These are phyloP conservation scores for Cercospora zeae-maydis DNA, from an alignment of 2,329 filamentous ascomycete genomes.

Conservation along the genomic window DNA sequence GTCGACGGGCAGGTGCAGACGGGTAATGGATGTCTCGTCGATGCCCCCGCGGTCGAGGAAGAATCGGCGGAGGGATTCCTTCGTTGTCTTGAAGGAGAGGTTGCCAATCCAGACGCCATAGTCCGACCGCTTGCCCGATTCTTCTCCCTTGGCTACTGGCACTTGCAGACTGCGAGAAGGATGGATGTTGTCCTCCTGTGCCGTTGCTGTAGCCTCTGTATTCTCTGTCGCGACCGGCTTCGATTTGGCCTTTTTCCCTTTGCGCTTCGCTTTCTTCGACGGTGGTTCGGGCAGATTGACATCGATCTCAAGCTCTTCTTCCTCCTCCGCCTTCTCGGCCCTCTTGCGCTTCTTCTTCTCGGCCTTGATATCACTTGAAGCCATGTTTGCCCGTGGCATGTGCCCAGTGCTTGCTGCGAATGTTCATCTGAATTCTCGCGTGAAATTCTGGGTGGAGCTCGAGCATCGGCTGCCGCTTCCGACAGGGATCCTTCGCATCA, in stretches of 20 bases:
- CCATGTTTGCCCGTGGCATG: slow-evolving; percentile 13
- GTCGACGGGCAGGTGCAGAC: slow-evolving; percentile 70
- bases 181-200: slow-evolving; percentile 14
- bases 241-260: slow-evolving; percentile 66
- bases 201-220: slow-evolving; percentile 3
- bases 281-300: slow-evolving; percentile 84
- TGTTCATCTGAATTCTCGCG: neutral
- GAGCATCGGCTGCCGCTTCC: neutral
- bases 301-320: slow-evolving; percentile 76
- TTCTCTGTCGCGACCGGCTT: slow-evolving; percentile 23
- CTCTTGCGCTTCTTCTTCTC: slow-evolving; percentile 64
- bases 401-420: neutral
- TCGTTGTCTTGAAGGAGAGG: slow-evolving; percentile 76
- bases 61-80: slow-evolving; percentile 72
- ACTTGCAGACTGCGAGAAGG: slow-evolving; percentile 11
- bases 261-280: slow-evolving; percentile 88
- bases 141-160: slow-evolving; percentile 15
- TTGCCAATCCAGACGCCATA: slow-evolving; percentile 96
- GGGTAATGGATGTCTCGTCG: slow-evolving; percentile 67
- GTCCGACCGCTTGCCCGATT: slow-evolving; percentile 59
- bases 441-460: slow-evolving; percentile 7
- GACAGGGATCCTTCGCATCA: slow-evolving; percentile 3
- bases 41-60: slow-evolving; percentile 64
- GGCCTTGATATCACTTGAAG: slow-evolving; percentile 11
- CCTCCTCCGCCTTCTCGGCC: slow-evolving; percentile 39